Percentiles rank a stretch among this genome's conserved stretches.
Evolutionary conservation across 1,139 yeast genomes (phyloP).

Genomic region (Yamadazyma buinensis): DNA sequence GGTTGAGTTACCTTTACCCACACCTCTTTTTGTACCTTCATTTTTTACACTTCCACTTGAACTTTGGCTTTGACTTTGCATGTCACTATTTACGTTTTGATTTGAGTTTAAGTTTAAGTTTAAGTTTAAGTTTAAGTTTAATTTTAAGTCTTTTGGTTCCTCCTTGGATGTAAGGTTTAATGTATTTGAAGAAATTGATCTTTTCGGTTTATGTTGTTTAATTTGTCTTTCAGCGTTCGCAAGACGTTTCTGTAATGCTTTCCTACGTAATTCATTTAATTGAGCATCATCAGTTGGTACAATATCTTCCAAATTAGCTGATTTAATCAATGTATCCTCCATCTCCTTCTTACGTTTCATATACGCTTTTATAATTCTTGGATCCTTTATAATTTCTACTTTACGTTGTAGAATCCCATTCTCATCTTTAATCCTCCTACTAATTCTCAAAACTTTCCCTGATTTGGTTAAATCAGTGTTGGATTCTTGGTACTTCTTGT

Average conservation of each 20-base stretch:
- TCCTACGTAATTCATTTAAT: slow-evolving; percentile 72
- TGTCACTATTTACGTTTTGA: not conserved
- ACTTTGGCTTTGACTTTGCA: not conserved
- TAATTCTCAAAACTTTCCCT: slow-evolving; percentile 59
- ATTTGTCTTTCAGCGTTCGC: slow-evolving; percentile 77
- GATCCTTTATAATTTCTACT: slow-evolving; percentile 76
- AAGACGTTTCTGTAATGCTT: slow-evolving; percentile 76
- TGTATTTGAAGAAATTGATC: not conserved
- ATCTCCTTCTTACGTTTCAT: slow-evolving; percentile 72
- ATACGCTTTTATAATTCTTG: slow-evolving; percentile 83
- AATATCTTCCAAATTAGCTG: slow-evolving; percentile 62
- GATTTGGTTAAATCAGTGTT: slow-evolving; percentile 23
- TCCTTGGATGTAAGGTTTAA: not conserved
- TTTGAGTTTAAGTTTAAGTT: not conserved
- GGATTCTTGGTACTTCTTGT: slow-evolving; percentile 19
- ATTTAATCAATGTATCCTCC: slow-evolving; percentile 61
- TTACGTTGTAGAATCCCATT: slow-evolving; percentile 85
- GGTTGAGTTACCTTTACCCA: slow-evolving; percentile 74
- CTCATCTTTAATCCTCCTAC: slow-evolving; percentile 76
- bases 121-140: too few relatives aligned
- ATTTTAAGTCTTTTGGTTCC: not conserved
- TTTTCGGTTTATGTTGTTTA: slow-evolving; percentile 36
- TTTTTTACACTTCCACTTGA: slow-evolving; percentile 10
- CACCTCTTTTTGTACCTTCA: slow-evolving; percentile 53
- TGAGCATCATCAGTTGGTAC: slow-evolving; percentile 85